phyloP scores from a whole-genome alignment of 352 stramenopile genomes.

The Pythium insidiosum region DNA sequence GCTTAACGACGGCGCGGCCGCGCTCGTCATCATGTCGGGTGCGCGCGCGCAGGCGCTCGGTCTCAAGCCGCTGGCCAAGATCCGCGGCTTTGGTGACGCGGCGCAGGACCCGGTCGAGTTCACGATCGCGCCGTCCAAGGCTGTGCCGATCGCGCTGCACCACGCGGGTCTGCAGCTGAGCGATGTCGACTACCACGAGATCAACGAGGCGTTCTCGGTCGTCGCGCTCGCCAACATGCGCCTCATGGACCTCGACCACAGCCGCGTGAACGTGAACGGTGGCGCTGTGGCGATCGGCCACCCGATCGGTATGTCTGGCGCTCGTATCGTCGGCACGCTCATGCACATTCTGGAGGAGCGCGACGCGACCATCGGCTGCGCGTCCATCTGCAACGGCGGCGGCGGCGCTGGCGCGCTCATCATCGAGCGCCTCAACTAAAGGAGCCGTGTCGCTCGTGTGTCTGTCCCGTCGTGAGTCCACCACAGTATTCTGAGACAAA shows the following conservation, averaged over 20 bases:
- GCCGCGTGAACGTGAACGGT: conserved; percentile 95
- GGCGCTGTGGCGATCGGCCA: conserved; percentile 86
- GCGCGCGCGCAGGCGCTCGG: conserved; percentile 80
- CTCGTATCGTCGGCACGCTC: conserved; percentile 93
- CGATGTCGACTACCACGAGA: conserved; percentile 98
- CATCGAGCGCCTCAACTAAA: conserved; percentile 86
- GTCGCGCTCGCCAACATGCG: conserved; percentile 95
- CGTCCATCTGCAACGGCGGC: conserved; percentile 98
- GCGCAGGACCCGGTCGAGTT: conserved; percentile 92
- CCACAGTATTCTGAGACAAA: conserved; percentile 2
- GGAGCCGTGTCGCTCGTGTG: no score
- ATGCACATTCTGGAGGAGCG: conserved; percentile 93
- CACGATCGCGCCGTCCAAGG: conserved; percentile 93
- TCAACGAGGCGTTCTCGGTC: conserved; percentile 99
- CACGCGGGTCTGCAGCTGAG: conserved; percentile 85
- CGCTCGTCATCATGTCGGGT: conserved; percentile 94
- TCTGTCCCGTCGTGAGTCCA: no score
- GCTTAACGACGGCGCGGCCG: conserved; percentile 96
- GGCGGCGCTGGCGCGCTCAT: conserved; percentile 95
- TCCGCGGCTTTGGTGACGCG: conserved; percentile 77
- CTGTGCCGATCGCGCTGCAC: conserved; percentile 89
- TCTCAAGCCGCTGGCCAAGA: conserved; percentile 63
- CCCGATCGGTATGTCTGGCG: conserved; percentile 83
- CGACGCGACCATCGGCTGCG: conserved; percentile 93
- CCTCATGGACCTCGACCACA: conserved; percentile 89